Evolutionary conservation across 371 early-diverging fungal species (phyloP), one percentile per base, ranked within the genome.

Genomic region (Phascolomyces articulosus): DNA sequence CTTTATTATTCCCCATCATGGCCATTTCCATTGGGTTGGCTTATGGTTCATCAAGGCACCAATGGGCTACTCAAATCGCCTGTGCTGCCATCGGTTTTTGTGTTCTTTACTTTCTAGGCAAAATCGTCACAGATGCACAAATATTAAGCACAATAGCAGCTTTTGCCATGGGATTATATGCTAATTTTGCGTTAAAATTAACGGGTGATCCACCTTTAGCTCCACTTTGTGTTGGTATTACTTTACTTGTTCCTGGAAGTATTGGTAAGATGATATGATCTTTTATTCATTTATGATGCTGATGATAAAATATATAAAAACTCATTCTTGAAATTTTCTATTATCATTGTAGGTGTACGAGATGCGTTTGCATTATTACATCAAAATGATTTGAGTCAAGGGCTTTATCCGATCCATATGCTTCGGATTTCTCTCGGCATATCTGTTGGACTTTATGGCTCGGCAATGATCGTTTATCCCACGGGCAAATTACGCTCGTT

Each of bases 381-480:
- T 73, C 70, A 76, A 28, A 66, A 67, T 24, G 75, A 76, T 56
- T 28, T 67, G 4, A 64, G 27, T 4, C 68, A 73, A 21, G 65
- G 67, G 20, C 53, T 60, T 7, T 81, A 78, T 60, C 67, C 82
- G 13, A 58, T 81, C 34, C 73, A 75, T 23, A 81, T 81, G 82
- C 40, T 78, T 8, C 69, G 65, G 2, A 71, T 78, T 24, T 69
- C 82, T 23, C 54, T 81, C 23, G 82, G 82, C 3, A 49, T 81
- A 31, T 69, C 82, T 16, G 79, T 75, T 10, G 82, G 82, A n/a
- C 28, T 81, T 18, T 78, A 76, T 69, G 79, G 75, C 34, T 61
- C 79, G 28, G 67, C 70, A 8, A 81, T 81, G 77, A 77, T 78
- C 40, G 75, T 81, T 2, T 81, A 78, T 58, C 82, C 82, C 28